phyloP scores from a whole-genome alignment of 306 rosid genomes.

The Vigna nakashimae region DNA sequence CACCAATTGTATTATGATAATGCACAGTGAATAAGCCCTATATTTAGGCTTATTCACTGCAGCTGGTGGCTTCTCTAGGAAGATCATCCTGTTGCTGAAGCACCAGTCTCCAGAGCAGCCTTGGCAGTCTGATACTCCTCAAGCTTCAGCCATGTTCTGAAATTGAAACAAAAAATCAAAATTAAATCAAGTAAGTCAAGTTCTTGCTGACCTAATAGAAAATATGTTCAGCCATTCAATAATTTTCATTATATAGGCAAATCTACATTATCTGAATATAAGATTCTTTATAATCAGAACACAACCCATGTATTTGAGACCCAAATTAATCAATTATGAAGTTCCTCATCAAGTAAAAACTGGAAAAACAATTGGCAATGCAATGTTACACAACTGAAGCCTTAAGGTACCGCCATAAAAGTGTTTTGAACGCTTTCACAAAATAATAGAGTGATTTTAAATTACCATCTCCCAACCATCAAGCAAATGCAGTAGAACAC shows the following conservation, averaged over 20 bases:
- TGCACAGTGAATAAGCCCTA: slow-evolving; percentile 63
- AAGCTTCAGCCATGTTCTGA: slow-evolving; percentile 76
- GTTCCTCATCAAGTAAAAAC: no score
- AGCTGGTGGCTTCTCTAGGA: slow-evolving; percentile 41
- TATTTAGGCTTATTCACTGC: slow-evolving; percentile 67
- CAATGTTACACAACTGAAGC: no score
- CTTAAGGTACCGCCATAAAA: neutral
- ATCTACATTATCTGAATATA: no score
- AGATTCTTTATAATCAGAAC: no score
- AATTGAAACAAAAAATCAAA: neutral
- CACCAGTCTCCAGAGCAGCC: slow-evolving; percentile 75
- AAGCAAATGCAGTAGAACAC: neutral
- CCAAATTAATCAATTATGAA: no score
- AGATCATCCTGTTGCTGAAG: slow-evolving; percentile 43
- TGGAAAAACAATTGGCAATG: no score
- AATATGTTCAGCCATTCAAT: no score
- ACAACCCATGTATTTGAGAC: no score
- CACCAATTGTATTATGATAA: slow-evolving; percentile 34
- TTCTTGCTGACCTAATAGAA: no score
- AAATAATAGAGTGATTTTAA: neutral
- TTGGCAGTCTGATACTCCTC: slow-evolving; percentile 93
- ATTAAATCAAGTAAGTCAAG: no score
- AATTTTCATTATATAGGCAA: no score
- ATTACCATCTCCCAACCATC: neutral
- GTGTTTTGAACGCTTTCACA: neutral